Evolutionary conservation across 140 eudicot species (phyloP).

Genomic region (Bidens hawaiensis): DNA sequence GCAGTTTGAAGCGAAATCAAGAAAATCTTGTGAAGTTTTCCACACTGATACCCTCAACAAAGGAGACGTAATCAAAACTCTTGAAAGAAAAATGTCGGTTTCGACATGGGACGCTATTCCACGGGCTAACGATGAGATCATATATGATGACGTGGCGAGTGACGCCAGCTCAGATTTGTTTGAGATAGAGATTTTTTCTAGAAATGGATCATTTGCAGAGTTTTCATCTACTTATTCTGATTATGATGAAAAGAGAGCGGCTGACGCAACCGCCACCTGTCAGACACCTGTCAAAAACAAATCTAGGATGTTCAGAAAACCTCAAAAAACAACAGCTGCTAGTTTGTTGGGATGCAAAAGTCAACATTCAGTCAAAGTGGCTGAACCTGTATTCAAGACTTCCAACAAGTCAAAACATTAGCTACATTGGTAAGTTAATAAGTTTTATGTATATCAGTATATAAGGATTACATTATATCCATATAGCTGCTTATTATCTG

Average conservation of each 20-base stretch:
- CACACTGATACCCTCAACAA: constrained; percentile 28
- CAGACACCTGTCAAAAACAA: constrained; percentile 1
- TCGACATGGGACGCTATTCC: constrained; percentile 71
- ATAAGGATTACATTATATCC: too few relatives aligned
- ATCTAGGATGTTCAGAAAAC: constrained; percentile 2
- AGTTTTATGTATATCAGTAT: constrained; percentile 12
- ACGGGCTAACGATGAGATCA: constrained; percentile 26
- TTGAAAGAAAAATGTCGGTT: constrained; percentile 58
- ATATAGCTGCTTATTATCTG: constrained; percentile 2
- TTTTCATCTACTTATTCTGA: constrained; percentile 44
- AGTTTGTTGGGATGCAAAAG: constrained; percentile 52
- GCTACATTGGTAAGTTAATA: constrained; percentile 4
- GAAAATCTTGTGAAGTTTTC: constrained; percentile 50
- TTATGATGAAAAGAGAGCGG: constrained; percentile 24
- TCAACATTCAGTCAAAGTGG: constrained; percentile 44
- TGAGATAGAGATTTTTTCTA: constrained; percentile 55
- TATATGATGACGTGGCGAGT: constrained; percentile 54
- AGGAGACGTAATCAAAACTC: constrained; percentile 36
- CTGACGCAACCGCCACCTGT: background rate
- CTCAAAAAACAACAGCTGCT: constrained; percentile 11
- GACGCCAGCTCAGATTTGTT: constrained; percentile 76
- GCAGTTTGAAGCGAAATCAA: constrained; percentile 30
- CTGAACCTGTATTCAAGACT: constrained; percentile 24
- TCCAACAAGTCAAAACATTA: constrained; percentile 22
- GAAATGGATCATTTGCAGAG: constrained; percentile 32